Percentiles rank a stretch among this genome's conserved stretches.
Evolutionary conservation across 768 basidiomycete genomes (phyloP).

Genomic region (Cantharellus anzutake): DNA sequence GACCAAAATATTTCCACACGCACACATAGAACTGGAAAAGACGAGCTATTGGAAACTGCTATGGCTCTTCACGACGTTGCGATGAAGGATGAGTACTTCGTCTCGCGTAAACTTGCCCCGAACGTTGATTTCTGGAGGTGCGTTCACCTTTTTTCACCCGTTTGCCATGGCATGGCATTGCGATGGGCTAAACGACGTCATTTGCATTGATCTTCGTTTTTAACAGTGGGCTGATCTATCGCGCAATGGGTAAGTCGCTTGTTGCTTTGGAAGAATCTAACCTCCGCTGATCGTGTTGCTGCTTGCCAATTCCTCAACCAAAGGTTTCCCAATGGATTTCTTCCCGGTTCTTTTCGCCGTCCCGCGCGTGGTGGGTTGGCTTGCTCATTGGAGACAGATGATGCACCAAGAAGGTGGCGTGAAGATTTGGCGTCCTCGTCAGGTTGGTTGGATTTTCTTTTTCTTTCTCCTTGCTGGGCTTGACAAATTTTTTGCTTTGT

Average conservation of each 20-base stretch:
- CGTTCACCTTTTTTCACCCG: neutral
- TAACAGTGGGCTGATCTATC: slow-evolving; percentile 67
- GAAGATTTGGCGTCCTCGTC: slow-evolving; percentile 83
- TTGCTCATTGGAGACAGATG: slow-evolving; percentile 89
- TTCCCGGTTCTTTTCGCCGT: slow-evolving; percentile 90
- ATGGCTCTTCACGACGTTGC: slow-evolving; percentile 79
- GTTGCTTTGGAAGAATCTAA: neutral
- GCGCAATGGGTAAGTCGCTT: slow-evolving; percentile 54
- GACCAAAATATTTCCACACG: slow-evolving; percentile 1
- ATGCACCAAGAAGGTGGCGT: slow-evolving; percentile 80
- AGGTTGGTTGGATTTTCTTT: slow-evolving; percentile 25
- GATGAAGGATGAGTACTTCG: slow-evolving; percentile 81
- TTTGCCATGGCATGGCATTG: neutral
- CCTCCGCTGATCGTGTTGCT: neutral
- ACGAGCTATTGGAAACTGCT: slow-evolving; percentile 72
- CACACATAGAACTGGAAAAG: slow-evolving; percentile 52
- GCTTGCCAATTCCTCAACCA: neutral
- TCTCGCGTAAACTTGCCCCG: slow-evolving; percentile 60
- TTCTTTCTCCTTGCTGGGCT: neutral
- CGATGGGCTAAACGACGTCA: neutral
- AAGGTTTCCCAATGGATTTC: slow-evolving; percentile 84
- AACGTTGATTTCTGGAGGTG: slow-evolving; percentile 29
- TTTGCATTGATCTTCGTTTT: neutral
- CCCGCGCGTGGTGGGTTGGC: slow-evolving; percentile 82
- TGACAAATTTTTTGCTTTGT: slow-evolving; percentile 1